Conservation (phyloP, 345 rosid species). For the Aquilaria malaccensis region DNA sequence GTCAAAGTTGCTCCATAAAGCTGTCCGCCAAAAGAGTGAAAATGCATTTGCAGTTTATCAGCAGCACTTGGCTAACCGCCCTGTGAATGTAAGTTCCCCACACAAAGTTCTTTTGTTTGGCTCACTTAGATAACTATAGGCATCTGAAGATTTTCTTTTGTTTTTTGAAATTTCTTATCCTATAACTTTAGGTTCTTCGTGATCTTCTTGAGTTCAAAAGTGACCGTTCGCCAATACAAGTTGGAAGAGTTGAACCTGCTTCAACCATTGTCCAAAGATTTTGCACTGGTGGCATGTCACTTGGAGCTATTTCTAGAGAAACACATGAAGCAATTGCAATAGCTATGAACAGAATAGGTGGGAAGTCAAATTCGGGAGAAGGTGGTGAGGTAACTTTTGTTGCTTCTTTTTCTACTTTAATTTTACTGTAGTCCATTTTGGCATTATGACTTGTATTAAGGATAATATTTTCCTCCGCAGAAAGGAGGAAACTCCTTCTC, state of each 20-base stretch:
- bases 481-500: no score
- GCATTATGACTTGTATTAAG: not conserved
- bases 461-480: not conserved
- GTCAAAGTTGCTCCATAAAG: conserved; percentile 96
- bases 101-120: conserved; percentile 5
- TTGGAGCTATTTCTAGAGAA: conserved; percentile 99
- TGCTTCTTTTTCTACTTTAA: not conserved
- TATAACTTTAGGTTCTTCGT: conserved; percentile 69
- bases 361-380: conserved; percentile 97
- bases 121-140: not conserved
- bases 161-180: not conserved
- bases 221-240: conserved; percentile 82
- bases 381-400: conserved; percentile 84
- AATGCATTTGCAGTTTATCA: conserved; percentile 89
- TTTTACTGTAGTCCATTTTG: not conserved
- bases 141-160: conserved; percentile 6
- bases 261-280: conserved; percentile 76
- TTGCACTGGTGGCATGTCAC: conserved; percentile 99
- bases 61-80: conserved; percentile 94
- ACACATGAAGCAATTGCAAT: conserved; percentile 99
- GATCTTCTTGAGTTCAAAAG: conserved; percentile 96
- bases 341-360: conserved; percentile 97
- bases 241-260: conserved; percentile 95
- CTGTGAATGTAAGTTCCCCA: conserved; percentile 64
- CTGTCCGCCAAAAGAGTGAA: conserved; percentile 95